A percentile compares a stretch with the other conserved stretches of the same genome.
phyloP scores from a whole-genome alignment of 345 rosid species.

The Salix udensis region DNA sequence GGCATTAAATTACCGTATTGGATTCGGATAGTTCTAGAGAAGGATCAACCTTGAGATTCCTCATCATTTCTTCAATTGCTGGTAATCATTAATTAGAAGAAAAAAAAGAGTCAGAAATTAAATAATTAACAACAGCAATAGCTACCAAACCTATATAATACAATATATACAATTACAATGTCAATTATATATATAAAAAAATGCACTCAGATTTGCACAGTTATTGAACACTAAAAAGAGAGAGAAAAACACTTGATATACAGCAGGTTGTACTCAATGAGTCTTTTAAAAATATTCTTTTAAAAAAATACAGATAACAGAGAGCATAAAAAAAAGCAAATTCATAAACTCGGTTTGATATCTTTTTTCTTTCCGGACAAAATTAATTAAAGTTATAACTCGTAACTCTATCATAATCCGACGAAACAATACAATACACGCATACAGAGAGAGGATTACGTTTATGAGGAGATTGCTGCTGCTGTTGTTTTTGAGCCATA shows the following conservation, averaged over 20 bases:
- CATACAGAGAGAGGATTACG: neutral
- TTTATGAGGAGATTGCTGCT: neutral
- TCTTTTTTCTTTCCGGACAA: too few species aligned
- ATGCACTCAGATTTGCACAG: neutral
- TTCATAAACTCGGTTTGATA: neutral
- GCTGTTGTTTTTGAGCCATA: conserved; percentile 1
- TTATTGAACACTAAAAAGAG: neutral
- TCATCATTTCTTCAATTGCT: conserved; percentile 14
- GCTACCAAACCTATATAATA: neutral
- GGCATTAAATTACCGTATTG: neutral
- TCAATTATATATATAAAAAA: neutral
- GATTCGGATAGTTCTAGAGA: neutral
- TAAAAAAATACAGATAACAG: too few species aligned
- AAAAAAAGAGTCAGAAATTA: neutral
- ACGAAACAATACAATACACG: too few species aligned
- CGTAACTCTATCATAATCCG: too few species aligned
- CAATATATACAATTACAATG: neutral
- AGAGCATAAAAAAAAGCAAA: neutral
- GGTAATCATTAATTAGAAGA: neutral
- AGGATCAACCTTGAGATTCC: conserved; percentile 7
- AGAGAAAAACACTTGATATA: neutral
- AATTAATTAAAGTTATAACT: too few species aligned
- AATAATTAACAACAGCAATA: neutral
- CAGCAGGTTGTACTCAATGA: neutral
- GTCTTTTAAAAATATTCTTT: neutral